phyloP scores from a whole-genome alignment of 2,329 filamentous ascomycete genomes.

The Apiospora arundinis region DNA sequence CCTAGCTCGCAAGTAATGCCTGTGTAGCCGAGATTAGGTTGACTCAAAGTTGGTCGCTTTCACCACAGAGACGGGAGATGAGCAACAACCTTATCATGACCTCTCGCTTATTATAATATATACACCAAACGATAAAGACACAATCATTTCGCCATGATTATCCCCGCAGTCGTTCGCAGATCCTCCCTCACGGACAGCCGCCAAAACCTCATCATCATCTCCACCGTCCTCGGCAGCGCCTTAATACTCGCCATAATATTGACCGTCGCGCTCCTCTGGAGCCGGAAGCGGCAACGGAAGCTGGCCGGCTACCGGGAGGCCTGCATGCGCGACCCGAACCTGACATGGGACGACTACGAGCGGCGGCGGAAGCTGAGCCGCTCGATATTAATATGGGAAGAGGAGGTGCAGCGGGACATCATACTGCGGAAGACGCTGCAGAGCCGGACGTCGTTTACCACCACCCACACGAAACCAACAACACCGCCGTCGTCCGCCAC shows the following conservation, averaged over 20 bases:
- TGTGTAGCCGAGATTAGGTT: conserved; percentile 11
- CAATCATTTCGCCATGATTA: conserved; percentile 10
- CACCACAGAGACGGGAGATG: conserved; percentile 7
- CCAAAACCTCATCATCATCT: conserved; percentile 23
- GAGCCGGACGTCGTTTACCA: conserved; percentile 29
- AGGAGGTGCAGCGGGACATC: conserved; percentile 30
- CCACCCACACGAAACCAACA: neutral
- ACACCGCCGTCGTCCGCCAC: neutral
- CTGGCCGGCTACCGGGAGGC: conserved; percentile 26
- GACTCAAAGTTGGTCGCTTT: conserved; percentile 11
- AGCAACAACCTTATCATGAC: conserved; percentile 2
- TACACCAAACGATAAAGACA: neutral
- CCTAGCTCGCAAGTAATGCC: neutral
- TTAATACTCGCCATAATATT: neutral
- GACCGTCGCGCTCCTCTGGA: conserved; percentile 19
- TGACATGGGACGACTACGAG: conserved; percentile 33
- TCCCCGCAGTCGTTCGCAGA: neutral
- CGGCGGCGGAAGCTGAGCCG: conserved; percentile 28
- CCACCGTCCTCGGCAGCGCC: conserved; percentile 21
- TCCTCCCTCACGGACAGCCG: neutral
- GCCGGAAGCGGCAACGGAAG: conserved; percentile 23
- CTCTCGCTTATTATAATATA: neutral
- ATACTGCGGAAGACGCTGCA: conserved; percentile 34
- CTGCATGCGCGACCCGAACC: conserved; percentile 29
- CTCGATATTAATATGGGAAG: conserved; percentile 31